Evolutionary conservation across 805 yeast genomes (phyloP).

Genomic region (Wickerhamiella qilinensis): DNA sequence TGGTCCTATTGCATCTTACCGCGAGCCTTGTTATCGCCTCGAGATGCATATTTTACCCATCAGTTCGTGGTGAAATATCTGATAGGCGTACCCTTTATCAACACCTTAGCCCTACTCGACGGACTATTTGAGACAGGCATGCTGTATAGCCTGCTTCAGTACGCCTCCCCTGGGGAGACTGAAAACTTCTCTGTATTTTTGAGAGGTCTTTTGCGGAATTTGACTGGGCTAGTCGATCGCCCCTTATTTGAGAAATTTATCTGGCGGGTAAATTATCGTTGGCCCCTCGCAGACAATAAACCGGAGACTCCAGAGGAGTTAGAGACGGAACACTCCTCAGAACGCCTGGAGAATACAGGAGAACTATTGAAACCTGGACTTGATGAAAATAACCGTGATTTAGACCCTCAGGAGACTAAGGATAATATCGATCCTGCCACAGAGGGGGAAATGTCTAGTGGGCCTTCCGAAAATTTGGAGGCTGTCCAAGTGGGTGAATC

Average conservation of each 20-base stretch:
- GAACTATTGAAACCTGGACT: too few species aligned
- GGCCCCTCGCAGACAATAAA: not conserved
- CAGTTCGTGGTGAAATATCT: slow-evolving; percentile 42
- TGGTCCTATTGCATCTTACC: slow-evolving; percentile 59
- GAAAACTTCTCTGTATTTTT: slow-evolving; percentile 70
- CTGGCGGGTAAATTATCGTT: not conserved
- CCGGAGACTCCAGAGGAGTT: too few species aligned
- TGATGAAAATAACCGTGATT: not conserved
- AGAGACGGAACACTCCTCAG: not conserved
- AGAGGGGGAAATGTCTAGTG: too few species aligned
- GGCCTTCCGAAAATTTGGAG: too few species aligned
- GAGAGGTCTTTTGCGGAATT: slow-evolving; percentile 33
- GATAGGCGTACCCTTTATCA: slow-evolving; percentile 25
- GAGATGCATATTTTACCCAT: slow-evolving; percentile 61
- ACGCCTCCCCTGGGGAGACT: slow-evolving; percentile 61
- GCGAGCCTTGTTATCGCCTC: slow-evolving; percentile 58
- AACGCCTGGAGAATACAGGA: not conserved
- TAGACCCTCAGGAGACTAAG: slow-evolving; percentile 1
- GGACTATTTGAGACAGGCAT: slow-evolving; percentile 32
- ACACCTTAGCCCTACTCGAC: slow-evolving; percentile 27
- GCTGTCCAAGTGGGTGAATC: too few species aligned
- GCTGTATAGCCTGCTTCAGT: slow-evolving; percentile 42
- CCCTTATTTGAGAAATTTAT: slow-evolving; percentile 16
- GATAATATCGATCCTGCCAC: too few species aligned
- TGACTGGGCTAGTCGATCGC: slow-evolving; percentile 33